Conservation (phyloP, 495 filamentous ascomycete species). For the Penicillium ucsense region DNA sequence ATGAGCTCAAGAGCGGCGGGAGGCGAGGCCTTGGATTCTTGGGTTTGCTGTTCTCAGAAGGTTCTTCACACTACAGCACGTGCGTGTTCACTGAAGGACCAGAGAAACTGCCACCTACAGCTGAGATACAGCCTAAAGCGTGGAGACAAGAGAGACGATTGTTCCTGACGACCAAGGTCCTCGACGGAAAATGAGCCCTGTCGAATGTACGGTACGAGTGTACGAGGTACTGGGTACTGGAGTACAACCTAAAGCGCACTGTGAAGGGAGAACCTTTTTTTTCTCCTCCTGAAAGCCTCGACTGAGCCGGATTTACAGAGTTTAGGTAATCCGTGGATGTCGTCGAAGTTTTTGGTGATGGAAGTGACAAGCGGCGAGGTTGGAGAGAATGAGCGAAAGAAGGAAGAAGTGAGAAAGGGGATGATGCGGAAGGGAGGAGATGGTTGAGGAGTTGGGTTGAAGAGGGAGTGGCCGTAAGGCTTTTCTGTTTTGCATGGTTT, state of each 20-base stretch:
- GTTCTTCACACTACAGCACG: constrained; percentile 31
- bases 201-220: constrained; percentile 23
- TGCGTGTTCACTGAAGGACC: constrained; percentile 25
- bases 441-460: not conserved
- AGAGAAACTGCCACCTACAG: constrained; percentile 34
- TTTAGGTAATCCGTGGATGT: constrained; percentile 10
- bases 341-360: constrained; percentile 5
- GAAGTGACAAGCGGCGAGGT: constrained; percentile 8
- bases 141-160: constrained; percentile 3
- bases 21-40: not conserved
- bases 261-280: not conserved
- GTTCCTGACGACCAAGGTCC: constrained; percentile 11
- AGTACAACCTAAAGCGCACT: constrained; percentile 3
- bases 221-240: constrained; percentile 21
- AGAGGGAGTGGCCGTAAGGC: constrained; percentile 7
- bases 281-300: not conserved
- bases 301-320: constrained; percentile 17
- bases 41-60: not conserved
- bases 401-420: constrained; percentile 10
- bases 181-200: constrained; percentile 10
- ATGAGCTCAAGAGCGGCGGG: constrained; percentile 1
- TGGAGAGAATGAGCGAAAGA: constrained; percentile 1
- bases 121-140: constrained; percentile 36
- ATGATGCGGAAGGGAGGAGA: constrained; percentile 9
- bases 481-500: not conserved